phyloP scores from a whole-genome alignment of 2,329 filamentous ascomycete species.

The Aspergillus transmontanensis region DNA sequence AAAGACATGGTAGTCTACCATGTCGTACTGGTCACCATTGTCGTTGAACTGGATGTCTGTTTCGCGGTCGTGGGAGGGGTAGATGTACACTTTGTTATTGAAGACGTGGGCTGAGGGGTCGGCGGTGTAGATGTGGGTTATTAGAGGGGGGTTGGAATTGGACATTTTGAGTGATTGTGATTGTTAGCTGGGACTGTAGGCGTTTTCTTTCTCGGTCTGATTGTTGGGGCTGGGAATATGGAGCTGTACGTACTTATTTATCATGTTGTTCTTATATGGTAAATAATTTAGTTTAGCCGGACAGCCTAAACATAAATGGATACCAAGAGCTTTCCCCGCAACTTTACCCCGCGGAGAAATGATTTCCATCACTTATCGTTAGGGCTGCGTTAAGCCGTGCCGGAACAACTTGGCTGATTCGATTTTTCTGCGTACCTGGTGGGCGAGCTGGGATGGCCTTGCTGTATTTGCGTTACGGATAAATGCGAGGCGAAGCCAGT shows the following conservation, averaged over 20 bases:
- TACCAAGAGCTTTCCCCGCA: constrained; percentile 5
- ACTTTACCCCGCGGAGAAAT: not conserved
- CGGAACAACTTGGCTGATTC: not conserved
- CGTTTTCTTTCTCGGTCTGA: not conserved
- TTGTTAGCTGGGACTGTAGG: too few species aligned
- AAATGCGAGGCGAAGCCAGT: not conserved
- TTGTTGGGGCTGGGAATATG: not conserved
- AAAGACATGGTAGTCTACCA: constrained; percentile 82
- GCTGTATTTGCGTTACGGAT: not conserved
- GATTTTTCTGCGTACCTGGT: not conserved
- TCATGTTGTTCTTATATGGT: not conserved
- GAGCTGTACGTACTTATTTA: not conserved
- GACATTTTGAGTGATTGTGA: constrained; percentile 6
- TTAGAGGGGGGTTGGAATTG: constrained; percentile 56
- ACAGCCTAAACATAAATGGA: not conserved
- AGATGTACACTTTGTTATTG: constrained; percentile 74
- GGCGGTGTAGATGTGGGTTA: constrained; percentile 76
- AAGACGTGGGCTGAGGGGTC: constrained; percentile 82
- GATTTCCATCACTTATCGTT: not conserved
- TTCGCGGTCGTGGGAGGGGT: constrained; percentile 78
- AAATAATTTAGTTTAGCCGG: not conserved
- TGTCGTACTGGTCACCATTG: constrained; percentile 84
- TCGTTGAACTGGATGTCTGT: constrained; percentile 76
- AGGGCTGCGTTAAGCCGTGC: not conserved
- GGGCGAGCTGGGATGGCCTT: too few species aligned